A percentile compares a stretch with the other conserved stretches of the same genome.
Evolutionary conservation across 805 yeast species (phyloP).

Genomic region (Yamadazyma ubonensis): DNA sequence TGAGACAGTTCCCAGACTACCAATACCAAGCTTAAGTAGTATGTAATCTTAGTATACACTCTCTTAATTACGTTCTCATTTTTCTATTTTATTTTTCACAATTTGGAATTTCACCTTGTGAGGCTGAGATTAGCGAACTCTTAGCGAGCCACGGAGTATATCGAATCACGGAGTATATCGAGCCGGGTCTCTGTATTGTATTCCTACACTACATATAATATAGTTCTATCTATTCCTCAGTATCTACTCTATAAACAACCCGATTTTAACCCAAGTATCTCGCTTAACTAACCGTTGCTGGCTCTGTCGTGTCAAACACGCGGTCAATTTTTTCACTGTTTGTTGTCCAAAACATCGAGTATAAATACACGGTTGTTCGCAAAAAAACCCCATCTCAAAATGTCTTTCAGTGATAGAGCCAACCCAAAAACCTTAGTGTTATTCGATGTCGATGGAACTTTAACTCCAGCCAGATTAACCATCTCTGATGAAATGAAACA

Average conservation of each 20-base stretch:
- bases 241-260: too few relatives aligned
- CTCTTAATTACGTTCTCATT: neutral
- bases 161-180: too few relatives aligned
- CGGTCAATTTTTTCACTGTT: conserved; percentile 2
- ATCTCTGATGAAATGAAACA: conserved; percentile 76
- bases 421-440: conserved; percentile 84
- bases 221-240: too few relatives aligned
- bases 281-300: too few relatives aligned
- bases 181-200: too few relatives aligned
- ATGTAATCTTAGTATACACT: conserved; percentile 1
- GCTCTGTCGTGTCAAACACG: conserved; percentile 7
- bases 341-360: conserved; percentile 8
- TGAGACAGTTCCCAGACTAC: conserved; percentile 90
- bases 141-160: too few relatives aligned
- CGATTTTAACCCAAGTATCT: too few relatives aligned
- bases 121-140: too few relatives aligned
- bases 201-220: too few relatives aligned
- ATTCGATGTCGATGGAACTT: conserved; percentile 97
- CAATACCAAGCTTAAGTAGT: conserved; percentile 48
- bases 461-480: conserved; percentile 91
- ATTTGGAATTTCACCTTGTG: too few relatives aligned
- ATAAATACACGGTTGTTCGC: conserved; percentile 4
- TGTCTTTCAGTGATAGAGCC: conserved; percentile 72
- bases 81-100: too few relatives aligned
- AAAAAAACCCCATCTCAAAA: too few relatives aligned